These are phyloP conservation scores for Poronia punctata DNA, from an alignment of 495 filamentous ascomycete species.

Conservation along the genomic window DNA sequence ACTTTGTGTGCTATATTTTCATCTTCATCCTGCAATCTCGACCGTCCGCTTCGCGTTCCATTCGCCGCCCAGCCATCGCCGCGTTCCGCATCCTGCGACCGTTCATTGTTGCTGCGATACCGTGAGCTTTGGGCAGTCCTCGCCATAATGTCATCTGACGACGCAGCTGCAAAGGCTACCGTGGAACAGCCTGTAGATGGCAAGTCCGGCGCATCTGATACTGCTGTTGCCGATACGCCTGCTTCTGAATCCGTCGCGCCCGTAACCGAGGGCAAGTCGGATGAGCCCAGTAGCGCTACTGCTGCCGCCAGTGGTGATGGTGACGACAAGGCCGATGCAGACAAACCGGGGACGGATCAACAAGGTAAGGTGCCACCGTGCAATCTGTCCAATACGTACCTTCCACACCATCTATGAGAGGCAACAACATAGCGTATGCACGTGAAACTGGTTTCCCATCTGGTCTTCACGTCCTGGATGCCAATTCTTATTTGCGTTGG, in stretches of 20 bases:
- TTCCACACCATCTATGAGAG: no score
- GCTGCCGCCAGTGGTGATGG: neutral
- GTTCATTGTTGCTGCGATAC: slow-evolving; percentile 5
- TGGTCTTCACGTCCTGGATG: no score
- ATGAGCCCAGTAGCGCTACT: slow-evolving; percentile 9
- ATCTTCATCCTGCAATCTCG: no score
- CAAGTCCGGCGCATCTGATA: slow-evolving; percentile 2
- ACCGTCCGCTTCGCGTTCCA: no score
- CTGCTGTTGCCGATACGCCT: slow-evolving; percentile 8
- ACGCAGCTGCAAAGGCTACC: slow-evolving; percentile 20
- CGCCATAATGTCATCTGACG: slow-evolving; percentile 26
- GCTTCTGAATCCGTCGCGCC: slow-evolving; percentile 21
- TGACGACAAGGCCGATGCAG: slow-evolving; percentile 4
- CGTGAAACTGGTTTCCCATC: no score
- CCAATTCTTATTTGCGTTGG: no score
- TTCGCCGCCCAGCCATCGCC: neutral
- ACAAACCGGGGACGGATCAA: slow-evolving; percentile 16
- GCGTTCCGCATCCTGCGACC: neutral
- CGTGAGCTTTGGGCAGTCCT: slow-evolving; percentile 8
- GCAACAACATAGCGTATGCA: no score
- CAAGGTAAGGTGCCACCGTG: slow-evolving; percentile 16
- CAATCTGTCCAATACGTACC: no score
- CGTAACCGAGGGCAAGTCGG: slow-evolving; percentile 13
- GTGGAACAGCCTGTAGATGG: slow-evolving; percentile 16
- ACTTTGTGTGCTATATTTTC: no score